Evolutionary conservation across 257 asterid genomes (phyloP), one percentile per base, ranked within the genome.

Genomic region (Ajuga chamaepitys): DNA sequence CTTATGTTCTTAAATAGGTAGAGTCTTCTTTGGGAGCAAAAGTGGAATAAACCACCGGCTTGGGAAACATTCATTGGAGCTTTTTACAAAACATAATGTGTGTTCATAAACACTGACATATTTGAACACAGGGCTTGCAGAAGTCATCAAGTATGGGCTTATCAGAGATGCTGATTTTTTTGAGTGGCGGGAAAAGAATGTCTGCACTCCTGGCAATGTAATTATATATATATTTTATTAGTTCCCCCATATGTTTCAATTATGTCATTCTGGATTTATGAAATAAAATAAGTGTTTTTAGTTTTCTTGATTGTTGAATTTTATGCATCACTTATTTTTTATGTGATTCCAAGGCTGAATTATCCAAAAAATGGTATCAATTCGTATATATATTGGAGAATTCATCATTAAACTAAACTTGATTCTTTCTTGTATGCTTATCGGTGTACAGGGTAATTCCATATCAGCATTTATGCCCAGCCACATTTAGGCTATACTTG

Each of bases 1-100:
- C 99, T 41, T 18, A 5, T 66, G 45, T 67, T 71, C 18, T 30
- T 61, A 12, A 64, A 61, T 60, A 94, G 99, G 99, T 94, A 22
- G 99, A 94, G 77, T 94, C 97, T 62, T 94, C 99, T 0, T 94
- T 67, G 99, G 99, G 74, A 97, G 99, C 48, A 94, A 94, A 82
- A 94, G 96, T 66, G 99, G 97, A 79, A 94, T 94, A 75, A 94
- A 94, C 73, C 97, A 94, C 79, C 92, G 66, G n/a, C 99, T 94
- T 44, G 99, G 99, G 47, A 94, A 90, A 73, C 90, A 94, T 72
- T 12, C 90, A 94, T 94, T 35, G 99, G 99, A 42, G 95, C 99
- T 57, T 94, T 94, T 77, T 94, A 90, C 81, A 97, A 90, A 62
- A 97, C 99, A 40, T 96, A 94, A n/a, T 90, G 95, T 80, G 99